A percentile compares a stretch with the other conserved stretches of the same genome.
These are phyloP conservation scores for Noccaea bulbosa DNA, from an alignment of 345 rosid genomes.

Conservation along the genomic window DNA sequence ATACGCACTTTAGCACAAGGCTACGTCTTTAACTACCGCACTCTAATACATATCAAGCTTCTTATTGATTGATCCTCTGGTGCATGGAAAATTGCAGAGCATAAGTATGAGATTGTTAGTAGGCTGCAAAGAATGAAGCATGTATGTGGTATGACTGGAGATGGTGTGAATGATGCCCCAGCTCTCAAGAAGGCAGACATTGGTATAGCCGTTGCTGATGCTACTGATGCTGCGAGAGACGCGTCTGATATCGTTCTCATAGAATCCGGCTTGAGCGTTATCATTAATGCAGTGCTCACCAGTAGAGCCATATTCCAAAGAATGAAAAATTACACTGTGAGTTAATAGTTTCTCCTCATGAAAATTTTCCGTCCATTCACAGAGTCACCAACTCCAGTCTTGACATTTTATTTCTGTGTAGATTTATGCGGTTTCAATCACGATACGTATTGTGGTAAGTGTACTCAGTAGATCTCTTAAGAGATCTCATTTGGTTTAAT, in stretches of 20 bases:
- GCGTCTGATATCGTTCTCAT: constrained; percentile 97
- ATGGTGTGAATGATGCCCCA: constrained; percentile 95
- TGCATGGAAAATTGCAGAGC: constrained; percentile 51
- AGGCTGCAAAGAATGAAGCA: constrained; percentile 87
- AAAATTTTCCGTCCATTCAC: background rate
- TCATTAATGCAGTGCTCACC: constrained; percentile 89
- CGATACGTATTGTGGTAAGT: constrained; percentile 92
- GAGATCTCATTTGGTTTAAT: constrained; percentile 9
- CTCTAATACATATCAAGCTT: constrained; percentile 7
- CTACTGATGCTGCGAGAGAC: constrained; percentile 94
- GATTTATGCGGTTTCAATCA: constrained; percentile 96
- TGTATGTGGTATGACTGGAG: constrained; percentile 96
- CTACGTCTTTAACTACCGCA: background rate
- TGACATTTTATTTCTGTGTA: constrained; percentile 38
- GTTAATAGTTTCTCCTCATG: constrained; percentile 32
- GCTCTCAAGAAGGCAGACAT: constrained; percentile 95
- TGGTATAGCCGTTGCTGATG: constrained; percentile 96
- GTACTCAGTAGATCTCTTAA: background rate
- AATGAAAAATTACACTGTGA: constrained; percentile 95
- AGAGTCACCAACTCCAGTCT: constrained; percentile 25
- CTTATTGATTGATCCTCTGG: background rate
- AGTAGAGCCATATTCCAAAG: constrained; percentile 95
- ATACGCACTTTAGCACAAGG: background rate
- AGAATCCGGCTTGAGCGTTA: constrained; percentile 93
- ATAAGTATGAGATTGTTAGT: constrained; percentile 88